Evolutionary conservation across 495 filamentous ascomycete species (phyloP).

Genomic region (Glutinoglossum americanum): DNA sequence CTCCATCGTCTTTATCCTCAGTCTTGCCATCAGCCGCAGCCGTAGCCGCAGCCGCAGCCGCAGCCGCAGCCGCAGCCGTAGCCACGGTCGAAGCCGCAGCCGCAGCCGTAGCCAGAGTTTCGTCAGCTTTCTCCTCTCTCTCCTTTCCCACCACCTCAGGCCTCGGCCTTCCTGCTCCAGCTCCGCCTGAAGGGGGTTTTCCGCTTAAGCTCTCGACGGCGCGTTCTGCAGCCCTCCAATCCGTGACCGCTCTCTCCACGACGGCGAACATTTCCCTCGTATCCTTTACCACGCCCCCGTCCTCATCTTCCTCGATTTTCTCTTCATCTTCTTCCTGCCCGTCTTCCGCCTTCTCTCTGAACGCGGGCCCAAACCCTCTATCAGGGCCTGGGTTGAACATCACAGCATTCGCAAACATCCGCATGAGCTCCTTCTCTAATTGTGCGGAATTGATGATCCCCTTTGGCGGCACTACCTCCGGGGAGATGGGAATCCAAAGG

Average conservation of each 20-base stretch:
- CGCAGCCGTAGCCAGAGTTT: background rate
- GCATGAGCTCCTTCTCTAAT: constrained; percentile 84
- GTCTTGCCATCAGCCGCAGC: background rate
- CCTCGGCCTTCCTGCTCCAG: background rate
- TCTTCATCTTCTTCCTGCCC: constrained; percentile 23
- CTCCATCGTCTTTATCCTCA: background rate
- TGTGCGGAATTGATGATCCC: constrained; percentile 89
- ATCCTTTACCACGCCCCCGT: constrained; percentile 64
- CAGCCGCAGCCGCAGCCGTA: background rate
- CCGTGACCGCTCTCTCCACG: constrained; percentile 38
- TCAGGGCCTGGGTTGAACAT: constrained; percentile 79
- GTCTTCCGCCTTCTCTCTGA: constrained; percentile 21
- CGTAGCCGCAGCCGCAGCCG: background rate
- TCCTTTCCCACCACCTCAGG: background rate
- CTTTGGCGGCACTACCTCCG: constrained; percentile 63
- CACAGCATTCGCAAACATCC: constrained; percentile 92
- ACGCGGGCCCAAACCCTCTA: constrained; percentile 42
- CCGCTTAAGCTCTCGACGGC: constrained; percentile 10
- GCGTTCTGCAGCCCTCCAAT: constrained; percentile 38
- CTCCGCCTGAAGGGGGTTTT: background rate
- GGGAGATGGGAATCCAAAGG: constrained; percentile 43
- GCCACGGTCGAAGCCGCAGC: background rate
- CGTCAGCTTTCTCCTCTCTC: background rate
- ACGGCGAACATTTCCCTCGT: constrained; percentile 64
- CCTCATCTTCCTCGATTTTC: constrained; percentile 32